Evolutionary conservation across 768 basidiomycete genomes (phyloP), one percentile per base, ranked within the genome.

Genomic region (Amanita pallidorosea): DNA sequence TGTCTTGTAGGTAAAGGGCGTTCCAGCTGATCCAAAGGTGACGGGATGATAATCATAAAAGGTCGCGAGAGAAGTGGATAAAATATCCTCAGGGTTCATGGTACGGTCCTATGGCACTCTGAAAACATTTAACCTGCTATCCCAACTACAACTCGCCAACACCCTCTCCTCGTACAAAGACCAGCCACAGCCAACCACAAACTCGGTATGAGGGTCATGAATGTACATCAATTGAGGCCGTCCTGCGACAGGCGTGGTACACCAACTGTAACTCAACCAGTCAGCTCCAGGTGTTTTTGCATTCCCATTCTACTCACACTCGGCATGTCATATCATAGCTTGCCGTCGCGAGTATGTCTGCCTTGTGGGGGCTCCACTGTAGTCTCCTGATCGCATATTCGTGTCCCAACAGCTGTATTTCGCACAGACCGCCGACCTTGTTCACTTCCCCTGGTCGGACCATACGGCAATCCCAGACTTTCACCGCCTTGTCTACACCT

Each of bases 311-410:
- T 27, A 76, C 84, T 62, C 71, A 96, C 86, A 94, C 74, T 63
- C 90, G 74, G 65, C 86, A 91, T 1, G 92, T 92, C 95, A 97
- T 98, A 62, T 98, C 95, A 67, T 97, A 94, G 59, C 86, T 84
- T 35, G 70, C 76, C 37, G 71, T 70, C 3, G 85, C 83, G 20
- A 89, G 69, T 12, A 88, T 59, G 54, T 88, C 83, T 4, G 81
- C 68, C 23, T 75, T 70, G 68, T 90, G 87, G 35, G 88, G 88
- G 61, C 84, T 83, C 91, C 92, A 95, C 55, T 89, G 86, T 3
- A 95, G 78, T 62, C 88, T 88, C 37, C 92, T 72, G 40, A 94
- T 80, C 2, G 92, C 92, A 60, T 91, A 94, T 66, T 93, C 91
- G 59, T 95, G 92, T 5, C 92, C 92, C 3, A 77, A 67, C 9